Conservation (phyloP, 331 rosid species). For the Arachis monticola region DNA sequence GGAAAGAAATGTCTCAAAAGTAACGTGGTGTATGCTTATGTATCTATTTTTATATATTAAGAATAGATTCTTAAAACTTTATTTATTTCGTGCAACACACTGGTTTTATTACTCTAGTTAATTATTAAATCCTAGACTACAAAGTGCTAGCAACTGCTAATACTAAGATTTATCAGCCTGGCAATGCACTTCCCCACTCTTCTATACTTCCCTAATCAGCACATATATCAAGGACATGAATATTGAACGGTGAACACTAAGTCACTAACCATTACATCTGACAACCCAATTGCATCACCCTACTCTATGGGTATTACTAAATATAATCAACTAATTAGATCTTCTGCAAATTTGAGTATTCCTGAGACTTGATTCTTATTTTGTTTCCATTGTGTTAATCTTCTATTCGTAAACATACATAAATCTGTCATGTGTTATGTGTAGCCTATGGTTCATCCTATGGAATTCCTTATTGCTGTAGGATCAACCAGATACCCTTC, state of each 20-base stretch:
- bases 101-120: background rate
- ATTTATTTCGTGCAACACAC: too few relatives aligned
- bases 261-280: background rate
- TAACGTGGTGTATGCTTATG: too few relatives aligned
- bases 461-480: background rate
- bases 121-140: too few relatives aligned
- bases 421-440: background rate
- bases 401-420: background rate
- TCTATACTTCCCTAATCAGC: too few relatives aligned
- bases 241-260: background rate
- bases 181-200: too few relatives aligned
- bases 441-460: background rate
- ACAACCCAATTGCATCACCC: background rate
- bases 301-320: background rate
- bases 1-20: too few relatives aligned
- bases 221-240: too few relatives aligned
- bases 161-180: too few relatives aligned
- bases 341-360: background rate
- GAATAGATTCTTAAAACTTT: too few relatives aligned
- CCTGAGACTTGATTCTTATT: background rate
- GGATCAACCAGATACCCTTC: constrained; percentile 16
- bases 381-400: background rate
- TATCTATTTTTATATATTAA: too few relatives aligned
- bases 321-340: background rate
- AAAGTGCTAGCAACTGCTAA: too few relatives aligned